These are phyloP conservation scores for Sphagnum contortum DNA, from an alignment of 225 moss, liverwort and hornwort genomes.

Conservation along the genomic window DNA sequence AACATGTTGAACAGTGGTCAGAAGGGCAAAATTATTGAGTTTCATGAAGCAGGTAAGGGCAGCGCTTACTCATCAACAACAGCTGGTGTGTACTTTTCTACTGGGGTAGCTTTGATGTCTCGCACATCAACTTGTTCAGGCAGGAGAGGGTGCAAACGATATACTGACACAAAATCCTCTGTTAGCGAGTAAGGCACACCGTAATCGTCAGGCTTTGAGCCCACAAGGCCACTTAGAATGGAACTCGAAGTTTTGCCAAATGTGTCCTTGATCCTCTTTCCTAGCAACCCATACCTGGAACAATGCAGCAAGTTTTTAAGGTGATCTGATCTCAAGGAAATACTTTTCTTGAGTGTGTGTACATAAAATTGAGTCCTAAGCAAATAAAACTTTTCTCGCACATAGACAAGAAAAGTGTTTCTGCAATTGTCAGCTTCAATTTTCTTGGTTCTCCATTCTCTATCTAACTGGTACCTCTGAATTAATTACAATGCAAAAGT, in stretches of 20 bases:
- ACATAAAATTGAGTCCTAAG: too few species aligned
- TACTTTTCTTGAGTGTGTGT: too few species aligned
- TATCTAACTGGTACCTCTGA: too few species aligned
- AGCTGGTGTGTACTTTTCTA: conserved; percentile 15
- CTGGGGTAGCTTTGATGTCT: conserved; percentile 18
- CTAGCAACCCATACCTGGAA: conserved; percentile 51
- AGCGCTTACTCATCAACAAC: conserved; percentile 18
- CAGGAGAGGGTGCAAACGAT: conserved; percentile 59
- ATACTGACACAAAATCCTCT: conserved; percentile 63
- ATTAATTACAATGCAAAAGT: too few species aligned
- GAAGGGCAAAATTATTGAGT: too few species aligned
- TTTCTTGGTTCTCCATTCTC: too few species aligned
- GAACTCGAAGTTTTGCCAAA: conserved; percentile 23
- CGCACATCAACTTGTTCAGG: conserved; percentile 50
- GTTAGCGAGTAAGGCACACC: conserved; percentile 63
- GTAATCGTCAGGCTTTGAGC: conserved; percentile 37
- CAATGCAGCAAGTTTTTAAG: not conserved
- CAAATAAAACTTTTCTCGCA: too few species aligned
- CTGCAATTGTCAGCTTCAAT: too few species aligned
- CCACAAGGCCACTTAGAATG: conserved; percentile 47
- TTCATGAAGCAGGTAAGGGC: too few species aligned
- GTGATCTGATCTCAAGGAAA: too few species aligned
- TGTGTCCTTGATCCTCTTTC: conserved; percentile 42
- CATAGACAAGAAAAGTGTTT: too few species aligned
- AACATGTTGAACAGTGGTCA: too few species aligned